These are phyloP conservation scores for Hanseniaspora valbyensis DNA, from an alignment of 805 yeast genomes.

Conservation along the genomic window DNA sequence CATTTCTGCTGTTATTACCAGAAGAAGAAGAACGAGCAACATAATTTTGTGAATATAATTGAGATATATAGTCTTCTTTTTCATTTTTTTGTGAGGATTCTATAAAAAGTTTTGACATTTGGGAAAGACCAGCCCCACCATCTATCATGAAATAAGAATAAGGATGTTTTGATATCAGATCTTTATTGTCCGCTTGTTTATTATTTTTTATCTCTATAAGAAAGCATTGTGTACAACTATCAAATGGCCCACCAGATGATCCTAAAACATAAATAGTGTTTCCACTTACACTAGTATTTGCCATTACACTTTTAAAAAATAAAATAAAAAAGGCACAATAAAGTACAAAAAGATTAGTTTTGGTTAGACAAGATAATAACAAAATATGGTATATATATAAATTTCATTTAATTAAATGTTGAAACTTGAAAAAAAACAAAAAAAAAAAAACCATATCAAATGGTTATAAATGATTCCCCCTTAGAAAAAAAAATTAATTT, in stretches of 20 bases:
- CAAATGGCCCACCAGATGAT: slow-evolving; percentile 77
- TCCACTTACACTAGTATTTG: neutral
- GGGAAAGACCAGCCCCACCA: slow-evolving; percentile 65
- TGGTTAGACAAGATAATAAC: too few species aligned
- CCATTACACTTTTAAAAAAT: too few species aligned
- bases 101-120: slow-evolving; percentile 36
- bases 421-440: too few species aligned
- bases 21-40: too few species aligned
- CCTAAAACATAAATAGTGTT: slow-evolving; percentile 40
- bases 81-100: neutral
- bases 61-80: neutral
- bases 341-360: too few species aligned
- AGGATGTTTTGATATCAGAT: slow-evolving; percentile 14
- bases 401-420: too few species aligned
- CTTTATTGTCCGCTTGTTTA: slow-evolving; percentile 17
- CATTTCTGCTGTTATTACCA: too few species aligned
- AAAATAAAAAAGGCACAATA: neutral
- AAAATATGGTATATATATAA: too few species aligned
- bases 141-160: slow-evolving; percentile 49
- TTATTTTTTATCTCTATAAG: slow-evolving; percentile 43
- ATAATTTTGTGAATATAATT: neutral
- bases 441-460: too few species aligned
- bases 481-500: too few species aligned
- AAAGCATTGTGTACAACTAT: slow-evolving; percentile 55
- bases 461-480: too few species aligned